Conservation (phyloP, 2,329 filamentous ascomycete genomes). For the Geosmithia flava region DNA sequence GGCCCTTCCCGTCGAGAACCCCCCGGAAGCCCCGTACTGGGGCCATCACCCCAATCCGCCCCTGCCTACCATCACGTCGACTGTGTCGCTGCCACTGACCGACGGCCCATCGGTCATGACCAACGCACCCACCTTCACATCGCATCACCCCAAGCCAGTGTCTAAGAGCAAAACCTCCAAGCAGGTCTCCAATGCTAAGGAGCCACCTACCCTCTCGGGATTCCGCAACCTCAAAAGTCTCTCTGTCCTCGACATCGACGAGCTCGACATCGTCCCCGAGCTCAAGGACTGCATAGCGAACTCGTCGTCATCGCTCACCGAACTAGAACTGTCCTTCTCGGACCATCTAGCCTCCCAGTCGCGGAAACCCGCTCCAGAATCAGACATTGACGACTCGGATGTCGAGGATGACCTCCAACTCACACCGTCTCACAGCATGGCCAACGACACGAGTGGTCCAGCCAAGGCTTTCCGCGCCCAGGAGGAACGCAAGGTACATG, state of each 20-base stretch:
- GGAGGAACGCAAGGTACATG: constrained; percentile 42
- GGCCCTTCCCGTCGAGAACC: constrained; percentile 12
- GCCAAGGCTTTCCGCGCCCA: constrained; percentile 34
- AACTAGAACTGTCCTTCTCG: constrained; percentile 47
- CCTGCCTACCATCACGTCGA: constrained; percentile 6
- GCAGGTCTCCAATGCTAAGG: constrained; percentile 15
- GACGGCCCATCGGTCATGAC: constrained; percentile 6
- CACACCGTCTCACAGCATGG: constrained; percentile 17
- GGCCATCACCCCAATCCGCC: constrained; percentile 7
- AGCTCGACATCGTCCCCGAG: constrained; percentile 40
- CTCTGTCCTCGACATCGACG: constrained; percentile 47
- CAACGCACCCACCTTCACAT: constrained; percentile 12
- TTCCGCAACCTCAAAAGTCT: constrained; percentile 43
- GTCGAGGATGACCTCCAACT: constrained; percentile 42
- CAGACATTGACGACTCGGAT: constrained; percentile 36
- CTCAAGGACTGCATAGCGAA: constrained; percentile 41
- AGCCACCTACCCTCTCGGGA: constrained; percentile 41
- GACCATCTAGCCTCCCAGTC: constrained; percentile 31
- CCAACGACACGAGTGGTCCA: constrained; percentile 25
- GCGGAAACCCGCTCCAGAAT: constrained; percentile 20
- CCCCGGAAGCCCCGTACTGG: no score
- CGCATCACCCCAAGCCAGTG: constrained; percentile 18
- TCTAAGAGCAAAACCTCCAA: constrained; percentile 20
- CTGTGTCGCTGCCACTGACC: constrained; percentile 2
- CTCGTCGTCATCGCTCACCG: constrained; percentile 39